phyloP scores from a whole-genome alignment of 208 protist genomes.

The Trichomonas tenax region DNA sequence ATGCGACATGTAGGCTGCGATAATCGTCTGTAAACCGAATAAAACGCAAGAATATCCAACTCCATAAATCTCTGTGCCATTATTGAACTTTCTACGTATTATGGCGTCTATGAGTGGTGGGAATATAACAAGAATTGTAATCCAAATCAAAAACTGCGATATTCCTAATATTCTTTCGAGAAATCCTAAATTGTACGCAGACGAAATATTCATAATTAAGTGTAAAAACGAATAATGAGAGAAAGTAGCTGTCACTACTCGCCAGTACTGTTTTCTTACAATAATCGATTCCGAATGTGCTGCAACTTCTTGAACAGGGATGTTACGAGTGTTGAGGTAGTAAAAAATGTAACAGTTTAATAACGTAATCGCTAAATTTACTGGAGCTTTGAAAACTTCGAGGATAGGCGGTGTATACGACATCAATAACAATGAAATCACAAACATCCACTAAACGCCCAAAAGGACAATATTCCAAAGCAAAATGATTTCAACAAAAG shows the following conservation, averaged over 20 bases:
- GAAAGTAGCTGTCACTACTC: not conserved
- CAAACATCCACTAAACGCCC: too few relatives aligned
- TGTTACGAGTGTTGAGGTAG: not conserved
- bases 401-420: not conserved
- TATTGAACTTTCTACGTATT: not conserved
- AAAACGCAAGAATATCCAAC: slow-evolving; percentile 13
- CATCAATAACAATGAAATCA: not conserved
- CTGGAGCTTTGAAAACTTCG: not conserved
- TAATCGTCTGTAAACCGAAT: not conserved
- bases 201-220: not conserved
- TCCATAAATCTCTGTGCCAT: not conserved
- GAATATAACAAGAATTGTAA: not conserved
- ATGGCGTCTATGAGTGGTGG: not conserved
- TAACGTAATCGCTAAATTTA: not conserved
- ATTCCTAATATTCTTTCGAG: not conserved
- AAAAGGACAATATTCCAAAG: too few relatives aligned
- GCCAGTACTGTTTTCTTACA: not conserved
- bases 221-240: not conserved
- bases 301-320: not conserved
- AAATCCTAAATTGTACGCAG: not conserved
- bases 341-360: not conserved
- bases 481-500: too few relatives aligned
- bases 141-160: not conserved
- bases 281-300: not conserved
- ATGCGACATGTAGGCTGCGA: not conserved